A percentile compares a stretch with the other conserved stretches of the same genome.
Conservation (phyloP, 495 filamentous ascomycete genomes). For the Podospora appendiculata region DNA sequence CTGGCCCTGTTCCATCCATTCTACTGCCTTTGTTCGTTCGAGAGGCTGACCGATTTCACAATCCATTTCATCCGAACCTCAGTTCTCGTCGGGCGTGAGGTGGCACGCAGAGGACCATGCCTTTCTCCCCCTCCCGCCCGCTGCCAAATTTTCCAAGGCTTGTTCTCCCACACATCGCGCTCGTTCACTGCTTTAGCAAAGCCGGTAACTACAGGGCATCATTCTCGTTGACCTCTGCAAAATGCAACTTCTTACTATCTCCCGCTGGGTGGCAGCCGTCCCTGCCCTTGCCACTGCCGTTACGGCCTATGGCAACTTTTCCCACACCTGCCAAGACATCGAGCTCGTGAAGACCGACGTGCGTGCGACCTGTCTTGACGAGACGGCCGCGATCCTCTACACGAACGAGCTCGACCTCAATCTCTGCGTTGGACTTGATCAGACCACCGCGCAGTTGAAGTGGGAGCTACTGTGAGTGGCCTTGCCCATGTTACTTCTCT, state of each 20-base stretch:
- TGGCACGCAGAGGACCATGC: too few relatives aligned
- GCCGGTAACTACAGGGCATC: background rate
- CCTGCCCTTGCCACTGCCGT: background rate
- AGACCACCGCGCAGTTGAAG: background rate
- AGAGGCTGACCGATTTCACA: too few relatives aligned
- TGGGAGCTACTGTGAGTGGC: slow-evolving; percentile 8
- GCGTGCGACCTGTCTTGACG: too few relatives aligned
- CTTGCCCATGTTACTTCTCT: background rate
- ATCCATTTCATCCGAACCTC: too few relatives aligned
- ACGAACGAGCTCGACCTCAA: slow-evolving; percentile 14
- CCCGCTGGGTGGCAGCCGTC: background rate
- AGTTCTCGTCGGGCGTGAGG: too few relatives aligned
- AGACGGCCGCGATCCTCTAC: background rate
- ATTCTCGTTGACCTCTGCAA: background rate
- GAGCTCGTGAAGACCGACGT: background rate
- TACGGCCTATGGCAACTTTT: slow-evolving; percentile 4
- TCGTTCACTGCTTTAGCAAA: background rate
- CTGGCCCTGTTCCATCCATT: too few relatives aligned
- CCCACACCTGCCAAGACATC: slow-evolving; percentile 12
- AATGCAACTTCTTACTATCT: background rate
- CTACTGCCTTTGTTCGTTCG: too few relatives aligned
- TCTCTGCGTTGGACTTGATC: slow-evolving; percentile 15
- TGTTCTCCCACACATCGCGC: background rate
- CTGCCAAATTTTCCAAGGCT: too few relatives aligned
- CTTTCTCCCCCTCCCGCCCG: too few relatives aligned